phyloP scores from a whole-genome alignment of 2,329 filamentous ascomycete genomes.

The Neonectria ditissima region DNA sequence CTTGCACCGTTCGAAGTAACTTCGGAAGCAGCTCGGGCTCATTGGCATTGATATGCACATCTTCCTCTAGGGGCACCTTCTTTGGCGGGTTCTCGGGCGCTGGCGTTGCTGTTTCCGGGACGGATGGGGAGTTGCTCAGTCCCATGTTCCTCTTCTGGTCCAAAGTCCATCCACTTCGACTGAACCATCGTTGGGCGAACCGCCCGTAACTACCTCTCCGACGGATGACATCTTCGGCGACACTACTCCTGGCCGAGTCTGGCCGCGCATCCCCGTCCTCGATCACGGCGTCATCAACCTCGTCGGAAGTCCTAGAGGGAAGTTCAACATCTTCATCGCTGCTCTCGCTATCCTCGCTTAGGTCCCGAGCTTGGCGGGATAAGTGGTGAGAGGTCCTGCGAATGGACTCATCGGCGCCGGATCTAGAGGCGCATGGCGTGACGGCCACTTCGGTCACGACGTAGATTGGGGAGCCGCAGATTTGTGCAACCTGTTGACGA shows the following conservation, averaged over 20 bases:
- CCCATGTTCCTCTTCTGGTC: constrained; percentile 78
- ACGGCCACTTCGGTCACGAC: constrained; percentile 89
- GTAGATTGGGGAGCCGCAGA: constrained; percentile 85
- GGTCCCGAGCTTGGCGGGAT: constrained; percentile 53
- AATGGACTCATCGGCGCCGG: constrained; percentile 80
- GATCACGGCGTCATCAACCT: constrained; percentile 57
- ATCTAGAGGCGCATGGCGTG: constrained; percentile 84
- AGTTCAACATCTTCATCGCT: constrained; percentile 60
- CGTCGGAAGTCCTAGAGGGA: constrained; percentile 52
- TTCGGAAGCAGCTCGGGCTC: constrained; percentile 78
- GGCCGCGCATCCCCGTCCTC: constrained; percentile 50
- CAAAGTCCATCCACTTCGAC: constrained; percentile 81
- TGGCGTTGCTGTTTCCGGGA: constrained; percentile 32
- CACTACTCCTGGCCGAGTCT: constrained; percentile 65
- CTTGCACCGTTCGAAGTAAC: constrained; percentile 82
- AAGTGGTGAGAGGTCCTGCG: constrained; percentile 65
- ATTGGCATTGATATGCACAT: constrained; percentile 39
- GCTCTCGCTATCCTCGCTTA: constrained; percentile 57
- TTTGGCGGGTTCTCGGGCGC: constrained; percentile 31
- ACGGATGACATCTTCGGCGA: constrained; percentile 90
- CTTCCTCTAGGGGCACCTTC: constrained; percentile 56
- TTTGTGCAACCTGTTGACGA: constrained; percentile 88
- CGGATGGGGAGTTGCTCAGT: constrained; percentile 61
- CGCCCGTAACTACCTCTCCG: constrained; percentile 86
- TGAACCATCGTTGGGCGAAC: constrained; percentile 94